These are phyloP conservation scores for Claviceps citrina DNA, from an alignment of 2,329 filamentous ascomycete species.

Conservation along the genomic window DNA sequence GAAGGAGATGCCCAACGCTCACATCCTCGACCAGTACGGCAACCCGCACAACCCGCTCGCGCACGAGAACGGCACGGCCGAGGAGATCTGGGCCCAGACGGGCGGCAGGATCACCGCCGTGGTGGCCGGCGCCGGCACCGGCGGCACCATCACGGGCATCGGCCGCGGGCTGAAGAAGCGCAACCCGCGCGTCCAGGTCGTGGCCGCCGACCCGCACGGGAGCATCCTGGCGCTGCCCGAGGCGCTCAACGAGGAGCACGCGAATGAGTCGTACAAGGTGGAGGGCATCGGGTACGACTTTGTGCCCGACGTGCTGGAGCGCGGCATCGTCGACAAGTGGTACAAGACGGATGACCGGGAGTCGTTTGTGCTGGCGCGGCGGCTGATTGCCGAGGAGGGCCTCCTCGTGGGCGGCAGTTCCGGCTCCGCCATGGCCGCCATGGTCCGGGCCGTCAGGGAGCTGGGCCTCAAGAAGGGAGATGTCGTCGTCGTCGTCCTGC, in stretches of 20 bases:
- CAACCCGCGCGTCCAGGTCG: conserved; percentile 68
- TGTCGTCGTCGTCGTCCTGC: conserved; percentile 77
- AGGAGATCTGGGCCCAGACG: conserved; percentile 92
- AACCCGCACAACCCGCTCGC: conserved; percentile 85
- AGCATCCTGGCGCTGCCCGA: conserved; percentile 79
- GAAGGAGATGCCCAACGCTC: conserved; percentile 91
- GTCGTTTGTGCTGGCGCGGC: conserved; percentile 77
- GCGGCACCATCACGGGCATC: conserved; percentile 85
- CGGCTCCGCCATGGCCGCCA: conserved; percentile 76
- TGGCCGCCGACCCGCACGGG: conserved; percentile 84
- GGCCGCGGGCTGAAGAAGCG: conserved; percentile 78
- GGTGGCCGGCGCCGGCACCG: conserved; percentile 85
- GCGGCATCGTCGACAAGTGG: conserved; percentile 72
- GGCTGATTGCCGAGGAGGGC: conserved; percentile 86
- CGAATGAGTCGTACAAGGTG: conserved; percentile 85
- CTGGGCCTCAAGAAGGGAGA: conserved; percentile 67
- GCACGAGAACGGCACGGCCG: conserved; percentile 84
- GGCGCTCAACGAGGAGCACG: conserved; percentile 60
- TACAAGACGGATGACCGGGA: conserved; percentile 95
- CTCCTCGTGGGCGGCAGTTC: conserved; percentile 86
- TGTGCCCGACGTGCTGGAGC: conserved; percentile 82
- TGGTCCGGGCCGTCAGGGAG: conserved; percentile 63
- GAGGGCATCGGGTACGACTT: conserved; percentile 99
- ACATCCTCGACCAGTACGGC: conserved; percentile 92
- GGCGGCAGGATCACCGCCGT: conserved; percentile 67